A percentile compares a stretch with the other conserved stretches of the same genome.
These are phyloP conservation scores for Corrigiola litoralis DNA, from an alignment of 179 eudicot genomes.

Conservation along the genomic window DNA sequence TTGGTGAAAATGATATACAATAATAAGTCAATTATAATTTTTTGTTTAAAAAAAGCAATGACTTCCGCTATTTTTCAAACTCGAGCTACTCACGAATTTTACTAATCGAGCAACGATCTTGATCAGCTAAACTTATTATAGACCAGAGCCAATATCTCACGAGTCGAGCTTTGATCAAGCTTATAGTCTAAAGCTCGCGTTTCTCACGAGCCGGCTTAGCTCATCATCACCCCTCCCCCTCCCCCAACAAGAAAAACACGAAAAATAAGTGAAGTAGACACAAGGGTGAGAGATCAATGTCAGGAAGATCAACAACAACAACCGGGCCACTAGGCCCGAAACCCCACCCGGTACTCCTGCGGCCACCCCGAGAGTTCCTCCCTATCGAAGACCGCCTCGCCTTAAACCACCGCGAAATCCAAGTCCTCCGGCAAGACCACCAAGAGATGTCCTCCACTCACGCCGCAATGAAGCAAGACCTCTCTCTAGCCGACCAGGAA, in stretches of 20 bases:
- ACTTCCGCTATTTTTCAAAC: too few species aligned
- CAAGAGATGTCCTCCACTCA: constrained; percentile 57
- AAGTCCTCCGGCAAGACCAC: constrained; percentile 56
- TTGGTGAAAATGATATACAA: too few species aligned
- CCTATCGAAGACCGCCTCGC: constrained; percentile 33
- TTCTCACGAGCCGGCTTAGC: not conserved
- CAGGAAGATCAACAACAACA: not conserved
- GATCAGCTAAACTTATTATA: too few species aligned
- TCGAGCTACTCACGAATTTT: too few species aligned
- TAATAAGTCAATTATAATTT: too few species aligned
- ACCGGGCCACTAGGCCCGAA: not conserved
- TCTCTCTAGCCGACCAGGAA: constrained; percentile 48
- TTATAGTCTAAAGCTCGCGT: too few species aligned
- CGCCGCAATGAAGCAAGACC: constrained; percentile 67
- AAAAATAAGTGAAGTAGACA: not conserved
- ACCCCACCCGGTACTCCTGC: constrained; percentile 5
- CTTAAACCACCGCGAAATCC: constrained; percentile 48
- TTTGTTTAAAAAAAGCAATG: too few species aligned
- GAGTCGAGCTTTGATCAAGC: too few species aligned
- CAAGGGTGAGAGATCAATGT: constrained; percentile 16
- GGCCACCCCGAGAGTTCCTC: constrained; percentile 5
- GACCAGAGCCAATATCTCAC: too few species aligned
- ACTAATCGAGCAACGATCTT: too few species aligned
- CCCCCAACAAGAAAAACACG: not conserved
- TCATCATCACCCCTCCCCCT: not conserved